A percentile compares a stretch with the other conserved stretches of the same genome.
phyloP scores from a whole-genome alignment of 108 stramenopile genomes.

The Discostella stelligeroides region DNA sequence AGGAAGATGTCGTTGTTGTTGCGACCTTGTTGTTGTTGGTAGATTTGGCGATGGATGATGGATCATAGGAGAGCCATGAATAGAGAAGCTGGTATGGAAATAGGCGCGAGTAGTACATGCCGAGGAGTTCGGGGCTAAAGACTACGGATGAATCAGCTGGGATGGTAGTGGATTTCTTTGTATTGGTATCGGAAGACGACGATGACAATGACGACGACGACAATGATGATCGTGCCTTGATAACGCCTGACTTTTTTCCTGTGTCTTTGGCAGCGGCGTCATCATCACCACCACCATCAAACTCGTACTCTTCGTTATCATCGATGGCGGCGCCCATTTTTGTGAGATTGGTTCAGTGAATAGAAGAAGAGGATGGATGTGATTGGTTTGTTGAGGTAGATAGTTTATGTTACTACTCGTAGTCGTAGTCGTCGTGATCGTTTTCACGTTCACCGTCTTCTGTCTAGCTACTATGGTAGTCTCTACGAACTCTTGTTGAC shows the following conservation, averaged over 20 bases:
- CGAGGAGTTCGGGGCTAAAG: conserved; percentile 91
- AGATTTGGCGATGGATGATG: conserved; percentile 19
- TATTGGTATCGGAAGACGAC: not conserved
- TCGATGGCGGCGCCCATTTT: conserved; percentile 29
- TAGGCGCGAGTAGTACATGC: conserved; percentile 86
- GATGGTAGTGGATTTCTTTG: conserved; percentile 17
- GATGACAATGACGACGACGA: conserved; percentile 8
- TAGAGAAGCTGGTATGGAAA: conserved; percentile 90
- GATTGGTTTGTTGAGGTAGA: too few relatives aligned
- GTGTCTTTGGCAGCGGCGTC: conserved; percentile 9
- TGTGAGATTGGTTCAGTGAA: not conserved
- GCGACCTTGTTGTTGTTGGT: conserved; percentile 1
- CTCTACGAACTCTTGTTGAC: too few relatives aligned
- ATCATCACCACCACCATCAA: conserved; percentile 11
- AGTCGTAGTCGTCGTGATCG: too few relatives aligned
- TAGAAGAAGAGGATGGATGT: too few relatives aligned
- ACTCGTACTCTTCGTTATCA: conserved; percentile 37
- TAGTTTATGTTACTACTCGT: too few relatives aligned
- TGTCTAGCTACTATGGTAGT: too few relatives aligned
- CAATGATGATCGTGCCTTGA: not conserved
- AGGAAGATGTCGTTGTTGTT: not conserved
- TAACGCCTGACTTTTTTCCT: not conserved
- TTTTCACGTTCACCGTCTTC: too few relatives aligned
- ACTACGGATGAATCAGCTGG: conserved; percentile 46
- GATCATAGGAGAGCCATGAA: conserved; percentile 73